These are phyloP conservation scores for Metarhizium humberi DNA, from an alignment of 2,329 filamentous ascomycete species.

Conservation along the genomic window DNA sequence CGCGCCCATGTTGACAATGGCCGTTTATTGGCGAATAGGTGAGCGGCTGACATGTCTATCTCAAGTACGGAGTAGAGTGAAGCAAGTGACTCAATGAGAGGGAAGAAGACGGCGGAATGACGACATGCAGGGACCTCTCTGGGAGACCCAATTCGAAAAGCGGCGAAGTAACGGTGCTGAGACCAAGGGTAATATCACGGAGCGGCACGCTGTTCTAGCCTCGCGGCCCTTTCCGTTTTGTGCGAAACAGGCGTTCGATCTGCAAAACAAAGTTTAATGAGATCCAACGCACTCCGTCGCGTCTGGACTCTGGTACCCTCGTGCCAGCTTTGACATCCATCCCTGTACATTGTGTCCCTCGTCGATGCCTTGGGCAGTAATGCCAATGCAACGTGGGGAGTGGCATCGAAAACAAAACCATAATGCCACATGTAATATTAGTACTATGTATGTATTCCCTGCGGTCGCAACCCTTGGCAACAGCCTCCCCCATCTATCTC, in stretches of 20 bases:
- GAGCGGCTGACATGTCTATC: neutral
- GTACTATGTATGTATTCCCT: neutral
- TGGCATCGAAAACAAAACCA: neutral
- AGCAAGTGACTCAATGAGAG: neutral
- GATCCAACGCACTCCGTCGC: neutral
- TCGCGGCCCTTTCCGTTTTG: neutral
- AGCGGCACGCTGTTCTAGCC: neutral
- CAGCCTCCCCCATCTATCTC: neutral
- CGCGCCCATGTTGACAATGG: neutral
- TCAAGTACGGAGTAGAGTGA: neutral
- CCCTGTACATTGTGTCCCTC: neutral
- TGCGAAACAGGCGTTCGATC: neutral
- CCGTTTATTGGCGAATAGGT: neutral
- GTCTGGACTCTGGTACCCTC: neutral
- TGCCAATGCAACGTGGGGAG: neutral
- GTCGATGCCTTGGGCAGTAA: neutral
- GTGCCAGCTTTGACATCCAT: neutral
- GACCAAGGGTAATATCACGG: neutral
- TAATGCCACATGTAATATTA: neutral
- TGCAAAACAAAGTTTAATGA: neutral
- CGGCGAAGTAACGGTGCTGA: neutral
- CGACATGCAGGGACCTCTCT: neutral
- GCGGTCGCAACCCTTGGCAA: neutral
- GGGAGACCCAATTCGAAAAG: neutral
- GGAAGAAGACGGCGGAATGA: neutral